These are phyloP conservation scores for Cercophora newfieldiana DNA, from an alignment of 495 filamentous ascomycete species.

Conservation along the genomic window DNA sequence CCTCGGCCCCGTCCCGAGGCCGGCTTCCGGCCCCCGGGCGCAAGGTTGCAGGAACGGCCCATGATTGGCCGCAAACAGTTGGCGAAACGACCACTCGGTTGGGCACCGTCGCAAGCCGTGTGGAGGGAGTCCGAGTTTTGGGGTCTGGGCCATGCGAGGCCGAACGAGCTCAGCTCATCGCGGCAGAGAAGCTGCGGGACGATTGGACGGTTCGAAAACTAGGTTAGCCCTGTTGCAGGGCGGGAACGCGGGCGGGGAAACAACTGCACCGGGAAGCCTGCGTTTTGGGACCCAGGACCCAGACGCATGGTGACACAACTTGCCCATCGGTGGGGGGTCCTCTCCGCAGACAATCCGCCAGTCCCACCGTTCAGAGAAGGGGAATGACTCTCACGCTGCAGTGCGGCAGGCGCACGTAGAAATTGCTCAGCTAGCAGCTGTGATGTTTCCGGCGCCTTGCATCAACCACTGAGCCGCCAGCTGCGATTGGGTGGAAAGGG, in stretches of 20 bases:
- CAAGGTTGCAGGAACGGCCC: too few relatives aligned
- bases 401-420: neutral
- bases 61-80: neutral
- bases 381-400: neutral
- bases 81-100: neutral
- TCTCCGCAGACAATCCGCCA: neutral
- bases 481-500: neutral
- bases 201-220: conserved; percentile 13
- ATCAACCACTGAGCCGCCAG: neutral
- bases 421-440: neutral
- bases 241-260: conserved; percentile 17
- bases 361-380: neutral
- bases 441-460: neutral
- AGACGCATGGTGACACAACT: conserved; percentile 15
- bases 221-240: conserved; percentile 15
- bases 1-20: neutral
- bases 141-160: conserved; percentile 7
- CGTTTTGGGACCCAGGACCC: conserved; percentile 1
- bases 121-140: conserved; percentile 10
- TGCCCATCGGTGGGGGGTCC: conserved; percentile 3
- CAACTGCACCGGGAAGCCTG: conserved; percentile 14
- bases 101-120: conserved; percentile 4
- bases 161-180: neutral
- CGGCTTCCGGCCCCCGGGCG: neutral
- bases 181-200: neutral